Conservation (phyloP, 768 basidiomycete genomes). For the Leccinum uliginosum region DNA sequence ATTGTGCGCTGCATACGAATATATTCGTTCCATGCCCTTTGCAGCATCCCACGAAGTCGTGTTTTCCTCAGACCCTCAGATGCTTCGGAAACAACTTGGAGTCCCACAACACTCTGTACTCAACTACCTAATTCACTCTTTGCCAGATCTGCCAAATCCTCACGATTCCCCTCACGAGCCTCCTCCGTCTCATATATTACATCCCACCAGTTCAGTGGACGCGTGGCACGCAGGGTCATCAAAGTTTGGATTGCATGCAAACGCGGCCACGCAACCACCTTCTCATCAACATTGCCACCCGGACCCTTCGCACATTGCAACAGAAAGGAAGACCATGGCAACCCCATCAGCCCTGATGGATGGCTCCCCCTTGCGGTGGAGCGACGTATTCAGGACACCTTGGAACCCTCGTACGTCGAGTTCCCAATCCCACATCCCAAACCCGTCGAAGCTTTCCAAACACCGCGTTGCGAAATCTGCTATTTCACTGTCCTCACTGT, state of each 20-base stretch:
- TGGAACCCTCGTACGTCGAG: not conserved
- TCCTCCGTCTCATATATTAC: not conserved
- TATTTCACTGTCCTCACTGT: not conserved
- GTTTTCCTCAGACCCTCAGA: conserved; percentile 25
- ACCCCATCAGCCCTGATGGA: not conserved
- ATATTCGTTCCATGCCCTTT: conserved; percentile 21
- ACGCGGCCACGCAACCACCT: conserved; percentile 2
- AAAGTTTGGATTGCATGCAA: not conserved
- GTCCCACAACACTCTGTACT: conserved; percentile 29
- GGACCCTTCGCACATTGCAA: not conserved
- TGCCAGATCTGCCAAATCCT: conserved; percentile 24
- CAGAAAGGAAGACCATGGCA: not conserved
- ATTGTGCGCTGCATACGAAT: conserved; percentile 20
- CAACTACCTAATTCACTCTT: conserved; percentile 16
- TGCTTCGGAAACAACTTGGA: conserved; percentile 26
- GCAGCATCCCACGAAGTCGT: conserved; percentile 4
- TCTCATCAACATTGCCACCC: not conserved
- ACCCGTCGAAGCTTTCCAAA: conserved; percentile 7
- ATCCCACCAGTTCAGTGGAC: not conserved
- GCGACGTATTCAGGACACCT: not conserved
- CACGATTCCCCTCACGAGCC: conserved; percentile 4
- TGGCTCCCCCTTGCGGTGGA: not conserved
- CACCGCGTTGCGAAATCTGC: not conserved
- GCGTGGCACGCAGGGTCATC: not conserved
- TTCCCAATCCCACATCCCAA: not conserved